Evolutionary conservation across 805 yeast genomes (phyloP), one percentile per base, ranked within the genome.

Genomic region (Hanseniaspora hatyaiensis): DNA sequence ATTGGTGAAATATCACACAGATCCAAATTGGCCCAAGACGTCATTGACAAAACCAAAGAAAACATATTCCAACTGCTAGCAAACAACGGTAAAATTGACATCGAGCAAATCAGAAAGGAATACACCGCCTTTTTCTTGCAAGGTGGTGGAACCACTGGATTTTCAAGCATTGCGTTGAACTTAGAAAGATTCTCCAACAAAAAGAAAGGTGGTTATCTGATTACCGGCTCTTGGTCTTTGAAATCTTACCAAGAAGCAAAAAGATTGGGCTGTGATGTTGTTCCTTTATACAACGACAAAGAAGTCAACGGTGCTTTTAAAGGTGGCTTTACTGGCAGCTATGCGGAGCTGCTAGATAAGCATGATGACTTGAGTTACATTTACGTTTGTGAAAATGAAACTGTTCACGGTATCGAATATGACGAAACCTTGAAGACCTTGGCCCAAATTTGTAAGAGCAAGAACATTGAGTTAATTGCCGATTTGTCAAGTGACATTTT

Each of bases 61-160:
- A 75, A 80, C 57, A 67, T 92, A 58, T 68, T 58, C 33, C 66
- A 82, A 58, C 67, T 92, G 48, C 31, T 45, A 30, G 11, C 42
- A 15, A 45, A 37, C 34, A 32, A 45, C 20, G 42, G 38, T 5
- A 31, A 37, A 8, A 18, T 37, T 29, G 42, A 45, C 19, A 65
- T 87, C 61, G 59, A 70, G 50, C 77, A 92, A 43, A 97, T 97
- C 28, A 37, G 23, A 18, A 94, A 84, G 51, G 81, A 94, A 28
- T 94, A 92, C 62, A 96, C 87, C 63, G 89, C 89, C 1, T 80
- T 92, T 62, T 92, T 89, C 67, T 65, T 89, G 66, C 99, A 92
- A 69, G 97, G 98, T 54, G 98, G 99, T 53, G 98, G 97, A 51
- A 89, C 97, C 45, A 82, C 87, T 26, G 97, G 96, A 5, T 92